Base-by-base conservation (phyloP, 768 basidiomycete genomes). In the Tylopilus sp. region DNA sequence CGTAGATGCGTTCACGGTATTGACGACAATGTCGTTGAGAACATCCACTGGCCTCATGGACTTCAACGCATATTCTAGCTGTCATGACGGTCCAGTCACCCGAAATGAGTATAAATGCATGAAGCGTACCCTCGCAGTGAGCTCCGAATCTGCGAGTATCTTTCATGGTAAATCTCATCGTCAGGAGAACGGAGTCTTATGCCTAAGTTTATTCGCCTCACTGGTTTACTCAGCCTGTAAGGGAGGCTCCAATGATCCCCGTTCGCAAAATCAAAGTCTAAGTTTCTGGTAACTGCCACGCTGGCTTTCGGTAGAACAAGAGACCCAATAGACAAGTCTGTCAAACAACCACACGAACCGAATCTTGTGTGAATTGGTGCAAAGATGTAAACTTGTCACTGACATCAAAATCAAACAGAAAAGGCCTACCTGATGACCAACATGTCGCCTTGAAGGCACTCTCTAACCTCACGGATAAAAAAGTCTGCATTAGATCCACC, bases 401-500 rank as follows among this genome's bases (percentile, higher is more conserved):
- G 25, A 31, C 30, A 50, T 6, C 19, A 46, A 42, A 11, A 45
- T 28, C 16, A 25, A 9, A 5, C 10, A 37, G 17, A 28, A 19
- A 28, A 19, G 28, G 37, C 67, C 50, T 45, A 79, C 79, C 79
- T 74, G 45, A 82, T 70, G 53, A 81, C 72, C 46, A 78, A 66
- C 75, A 81, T 75, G 52, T 81, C 79, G 16, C 89, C 89, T 53
- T 68, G 75, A 34, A 89, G 67, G 59, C 85, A 84, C 68, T 91
- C 90, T 55, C 89, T 78, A 24, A 79, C 82, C 71, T 92, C 89
- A 56, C 89, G 81, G 21, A 92, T 80, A 66, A 92, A 89, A 71
- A 92, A 92, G 68, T 92, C 90, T 73, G 85, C 86, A 71, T 89
- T 92, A 1, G 89, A 81, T 54, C 72, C 76, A 19, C 90, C 90